These are phyloP conservation scores for Alternaria triticimaculans DNA, from an alignment of 2,329 filamentous ascomycete species.

Conservation along the genomic window DNA sequence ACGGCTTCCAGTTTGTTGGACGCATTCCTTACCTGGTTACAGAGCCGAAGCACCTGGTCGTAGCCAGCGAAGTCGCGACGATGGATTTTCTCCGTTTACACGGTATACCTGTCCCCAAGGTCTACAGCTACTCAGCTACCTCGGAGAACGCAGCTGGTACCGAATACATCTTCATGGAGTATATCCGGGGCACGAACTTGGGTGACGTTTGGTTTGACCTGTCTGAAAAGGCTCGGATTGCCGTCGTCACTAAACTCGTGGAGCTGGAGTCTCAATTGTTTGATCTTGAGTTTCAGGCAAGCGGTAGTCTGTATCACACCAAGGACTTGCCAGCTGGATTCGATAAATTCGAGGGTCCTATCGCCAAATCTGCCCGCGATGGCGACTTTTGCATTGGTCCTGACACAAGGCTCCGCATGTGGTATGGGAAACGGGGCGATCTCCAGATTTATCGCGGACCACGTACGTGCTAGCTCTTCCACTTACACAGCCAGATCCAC, in stretches of 20 bases:
- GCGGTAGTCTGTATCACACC: constrained; percentile 41
- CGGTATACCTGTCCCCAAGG: constrained; percentile 46
- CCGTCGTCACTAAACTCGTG: constrained; percentile 34
- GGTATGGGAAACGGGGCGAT: constrained; percentile 37
- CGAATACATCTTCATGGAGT: constrained; percentile 51
- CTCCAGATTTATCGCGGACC: constrained; percentile 39
- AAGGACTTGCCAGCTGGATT: constrained; percentile 13
- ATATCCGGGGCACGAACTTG: constrained; percentile 42
- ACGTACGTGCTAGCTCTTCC: constrained; percentile 32
- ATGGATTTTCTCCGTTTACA: constrained; percentile 43
- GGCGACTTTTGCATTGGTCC: constrained; percentile 40
- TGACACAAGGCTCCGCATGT: constrained; percentile 33
- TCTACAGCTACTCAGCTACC: constrained; percentile 45
- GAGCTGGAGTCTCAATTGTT: constrained; percentile 38
- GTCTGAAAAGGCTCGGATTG: constrained; percentile 26
- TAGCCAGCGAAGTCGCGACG: constrained; percentile 50
- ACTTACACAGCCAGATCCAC: background rate
- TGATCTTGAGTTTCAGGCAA: constrained; percentile 37
- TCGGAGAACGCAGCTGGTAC: constrained; percentile 47
- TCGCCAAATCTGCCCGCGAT: constrained; percentile 5
- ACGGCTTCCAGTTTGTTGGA: constrained; percentile 34
- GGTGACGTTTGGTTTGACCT: constrained; percentile 43
- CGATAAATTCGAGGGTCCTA: constrained; percentile 20
- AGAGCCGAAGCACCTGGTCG: constrained; percentile 31
- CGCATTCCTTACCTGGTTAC: constrained; percentile 33